Percentiles rank a stretch among this genome's conserved stretches.
Conservation (phyloP, 2,329 filamentous ascomycete genomes). For the Penicillium sp. region DNA sequence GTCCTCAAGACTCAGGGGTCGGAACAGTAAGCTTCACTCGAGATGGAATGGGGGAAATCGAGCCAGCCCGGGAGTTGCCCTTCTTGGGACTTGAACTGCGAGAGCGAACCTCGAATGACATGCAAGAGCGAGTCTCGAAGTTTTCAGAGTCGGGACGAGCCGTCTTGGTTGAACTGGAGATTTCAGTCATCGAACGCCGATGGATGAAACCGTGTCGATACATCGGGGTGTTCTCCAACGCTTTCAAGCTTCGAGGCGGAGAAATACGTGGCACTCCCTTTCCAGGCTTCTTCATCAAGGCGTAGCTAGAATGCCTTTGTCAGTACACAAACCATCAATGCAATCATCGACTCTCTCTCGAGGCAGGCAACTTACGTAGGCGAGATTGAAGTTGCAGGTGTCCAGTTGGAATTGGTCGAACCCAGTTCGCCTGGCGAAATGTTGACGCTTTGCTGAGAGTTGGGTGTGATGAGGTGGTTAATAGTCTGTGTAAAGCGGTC, state of each 20-base stretch:
- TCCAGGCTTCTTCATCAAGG: constrained; percentile 46
- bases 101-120: constrained; percentile 38
- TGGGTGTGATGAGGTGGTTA: no score
- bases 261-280: constrained; percentile 44
- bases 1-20: constrained; percentile 42
- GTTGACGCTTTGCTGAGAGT: constrained; percentile 48
- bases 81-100: constrained; percentile 51
- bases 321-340: constrained; percentile 28
- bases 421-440: constrained; percentile 47
- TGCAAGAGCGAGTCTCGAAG: constrained; percentile 41
- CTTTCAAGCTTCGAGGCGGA: constrained; percentile 45
- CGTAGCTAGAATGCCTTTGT: constrained; percentile 43
- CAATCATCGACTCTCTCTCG: neutral
- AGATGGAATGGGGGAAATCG: constrained; percentile 46
- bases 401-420: constrained; percentile 49
- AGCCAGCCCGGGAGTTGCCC: constrained; percentile 45
- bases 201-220: constrained; percentile 35
- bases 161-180: constrained; percentile 46
- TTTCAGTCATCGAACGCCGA: constrained; percentile 40
- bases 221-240: constrained; percentile 48
- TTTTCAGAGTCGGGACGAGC: constrained; percentile 40
- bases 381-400: constrained; percentile 56
- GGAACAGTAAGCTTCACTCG: constrained; percentile 47
- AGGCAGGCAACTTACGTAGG: constrained; percentile 51
- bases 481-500: no score